Evolutionary conservation across 257 asterid species (phyloP).

Genomic region (Petunia secreta): DNA sequence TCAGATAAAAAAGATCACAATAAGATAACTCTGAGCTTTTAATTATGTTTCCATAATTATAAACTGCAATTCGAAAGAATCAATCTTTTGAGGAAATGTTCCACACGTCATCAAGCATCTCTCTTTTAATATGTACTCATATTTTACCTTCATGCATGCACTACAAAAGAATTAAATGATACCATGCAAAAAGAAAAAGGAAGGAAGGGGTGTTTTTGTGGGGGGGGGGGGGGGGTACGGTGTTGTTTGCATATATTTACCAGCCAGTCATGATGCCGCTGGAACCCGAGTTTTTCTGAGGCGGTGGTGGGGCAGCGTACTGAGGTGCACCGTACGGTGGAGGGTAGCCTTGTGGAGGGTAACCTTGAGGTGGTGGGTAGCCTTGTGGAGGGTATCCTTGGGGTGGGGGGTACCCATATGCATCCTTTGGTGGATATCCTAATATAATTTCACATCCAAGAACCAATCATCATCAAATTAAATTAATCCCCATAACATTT

Average conservation of each 20-base stretch:
- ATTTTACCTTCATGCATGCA: neutral
- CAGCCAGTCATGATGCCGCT: conserved; percentile 47
- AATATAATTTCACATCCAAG: neutral
- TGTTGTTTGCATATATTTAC: conserved; percentile 16
- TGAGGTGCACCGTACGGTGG: conserved; percentile 52
- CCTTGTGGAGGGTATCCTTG: conserved; percentile 46
- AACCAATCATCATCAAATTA: neutral
- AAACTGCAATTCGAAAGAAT: too few relatives aligned
- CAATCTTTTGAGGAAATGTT: too few relatives aligned
- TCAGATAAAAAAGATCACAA: too few relatives aligned
- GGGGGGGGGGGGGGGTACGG: neutral
- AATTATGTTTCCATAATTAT: too few relatives aligned
- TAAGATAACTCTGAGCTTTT: too few relatives aligned
- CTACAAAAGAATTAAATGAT: neutral
- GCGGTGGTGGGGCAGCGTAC: conserved; percentile 52
- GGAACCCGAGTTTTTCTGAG: conserved; percentile 35
- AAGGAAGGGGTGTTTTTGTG: neutral
- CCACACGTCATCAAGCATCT: too few relatives aligned
- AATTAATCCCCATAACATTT: neutral
- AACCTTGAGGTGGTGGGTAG: conserved; percentile 30
- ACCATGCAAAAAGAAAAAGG: neutral
- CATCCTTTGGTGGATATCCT: conserved; percentile 48
- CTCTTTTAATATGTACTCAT: too few relatives aligned
- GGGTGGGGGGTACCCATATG: conserved; percentile 28
- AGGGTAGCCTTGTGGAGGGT: conserved; percentile 57